These are phyloP conservation scores for Cordyceps farinosa DNA, from an alignment of 2,329 filamentous ascomycete species.

Conservation along the genomic window DNA sequence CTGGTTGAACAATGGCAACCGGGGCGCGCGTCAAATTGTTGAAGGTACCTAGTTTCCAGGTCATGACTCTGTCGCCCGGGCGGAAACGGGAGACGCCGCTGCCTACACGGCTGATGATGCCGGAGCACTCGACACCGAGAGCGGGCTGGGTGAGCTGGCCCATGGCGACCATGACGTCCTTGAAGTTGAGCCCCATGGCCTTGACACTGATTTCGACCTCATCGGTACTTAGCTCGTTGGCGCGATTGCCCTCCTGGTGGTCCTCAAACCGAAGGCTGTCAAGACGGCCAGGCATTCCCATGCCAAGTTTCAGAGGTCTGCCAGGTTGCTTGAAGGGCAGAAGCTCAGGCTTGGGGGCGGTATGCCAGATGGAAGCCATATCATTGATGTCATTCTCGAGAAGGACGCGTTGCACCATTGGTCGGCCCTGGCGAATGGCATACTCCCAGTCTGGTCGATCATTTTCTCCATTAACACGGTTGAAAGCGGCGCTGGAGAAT, in stretches of 20 bases:
- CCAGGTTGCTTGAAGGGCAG: not conserved
- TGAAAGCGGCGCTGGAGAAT: not conserved
- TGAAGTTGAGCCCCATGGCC: conserved; percentile 34
- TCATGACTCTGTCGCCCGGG: conserved; percentile 31
- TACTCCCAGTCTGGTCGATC: not conserved
- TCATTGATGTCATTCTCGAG: not conserved
- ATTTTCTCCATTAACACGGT: too few relatives aligned
- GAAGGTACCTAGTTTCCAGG: conserved; percentile 22
- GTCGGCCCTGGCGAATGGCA: not conserved
- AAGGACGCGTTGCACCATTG: not conserved
- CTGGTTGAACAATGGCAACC: conserved; percentile 24
- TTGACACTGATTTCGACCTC: conserved; percentile 30
- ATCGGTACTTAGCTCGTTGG: too few relatives aligned
- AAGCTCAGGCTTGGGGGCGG: not conserved
- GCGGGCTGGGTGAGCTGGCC: conserved; percentile 23
- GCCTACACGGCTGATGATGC: conserved; percentile 23
- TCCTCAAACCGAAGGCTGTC: conserved; percentile 21
- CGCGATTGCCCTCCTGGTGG: conserved; percentile 7
- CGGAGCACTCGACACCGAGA: conserved; percentile 27
- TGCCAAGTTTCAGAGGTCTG: conserved; percentile 18
- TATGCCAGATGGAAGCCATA: not conserved
- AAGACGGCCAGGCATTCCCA: conserved; percentile 26
- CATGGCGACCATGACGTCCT: conserved; percentile 34
- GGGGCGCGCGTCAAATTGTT: conserved; percentile 29
- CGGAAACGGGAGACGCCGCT: conserved; percentile 22